Percentiles rank a stretch among this genome's conserved stretches.
These are phyloP conservation scores for Ramularia endophylla DNA, from an alignment of 2,329 filamentous ascomycete genomes.

Conservation along the genomic window DNA sequence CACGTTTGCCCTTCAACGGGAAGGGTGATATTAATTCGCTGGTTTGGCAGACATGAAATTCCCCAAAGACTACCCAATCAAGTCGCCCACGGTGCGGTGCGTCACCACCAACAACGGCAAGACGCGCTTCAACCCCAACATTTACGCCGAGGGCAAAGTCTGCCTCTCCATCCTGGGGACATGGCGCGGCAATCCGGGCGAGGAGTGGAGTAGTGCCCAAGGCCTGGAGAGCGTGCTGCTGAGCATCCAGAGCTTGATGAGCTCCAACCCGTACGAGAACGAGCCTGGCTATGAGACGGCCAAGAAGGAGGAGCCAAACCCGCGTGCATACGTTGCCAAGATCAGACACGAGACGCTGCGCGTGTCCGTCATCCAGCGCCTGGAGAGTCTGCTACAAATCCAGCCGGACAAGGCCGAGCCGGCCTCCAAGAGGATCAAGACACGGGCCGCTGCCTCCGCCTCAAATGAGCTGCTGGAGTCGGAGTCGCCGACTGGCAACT, in stretches of 20 bases:
- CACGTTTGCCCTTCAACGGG: background rate
- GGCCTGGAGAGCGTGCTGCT: slow-evolving; percentile 90
- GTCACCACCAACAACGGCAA: slow-evolving; percentile 84
- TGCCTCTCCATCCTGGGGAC: slow-evolving; percentile 75
- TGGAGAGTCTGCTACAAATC: slow-evolving; percentile 74
- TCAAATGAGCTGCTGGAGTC: no score
- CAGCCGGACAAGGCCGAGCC: slow-evolving; percentile 30
- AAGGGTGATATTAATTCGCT: no score
- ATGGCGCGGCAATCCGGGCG: slow-evolving; percentile 83
- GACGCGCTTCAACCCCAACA: slow-evolving; percentile 93
- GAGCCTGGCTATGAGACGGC: slow-evolving; percentile 78
- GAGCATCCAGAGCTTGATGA: slow-evolving; percentile 96
- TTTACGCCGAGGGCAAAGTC: slow-evolving; percentile 85
- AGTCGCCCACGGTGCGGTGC: slow-evolving; percentile 55
- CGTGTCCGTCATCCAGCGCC: slow-evolving; percentile 75
- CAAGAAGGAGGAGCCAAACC: slow-evolving; percentile 24
- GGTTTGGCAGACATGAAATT: slow-evolving; percentile 14
- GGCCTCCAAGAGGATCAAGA: slow-evolving; percentile 15
- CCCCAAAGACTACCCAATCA: slow-evolving; percentile 71
- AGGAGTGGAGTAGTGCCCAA: slow-evolving; percentile 95
- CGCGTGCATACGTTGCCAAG: slow-evolving; percentile 42
- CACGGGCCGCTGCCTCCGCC: slow-evolving; percentile 3
- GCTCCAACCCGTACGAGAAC: slow-evolving; percentile 79
- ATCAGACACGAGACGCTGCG: slow-evolving; percentile 87
- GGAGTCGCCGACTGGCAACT: slow-evolving; percentile 9